Conservation (phyloP, 306 rosid species). For the Cajanus cajan region DNA sequence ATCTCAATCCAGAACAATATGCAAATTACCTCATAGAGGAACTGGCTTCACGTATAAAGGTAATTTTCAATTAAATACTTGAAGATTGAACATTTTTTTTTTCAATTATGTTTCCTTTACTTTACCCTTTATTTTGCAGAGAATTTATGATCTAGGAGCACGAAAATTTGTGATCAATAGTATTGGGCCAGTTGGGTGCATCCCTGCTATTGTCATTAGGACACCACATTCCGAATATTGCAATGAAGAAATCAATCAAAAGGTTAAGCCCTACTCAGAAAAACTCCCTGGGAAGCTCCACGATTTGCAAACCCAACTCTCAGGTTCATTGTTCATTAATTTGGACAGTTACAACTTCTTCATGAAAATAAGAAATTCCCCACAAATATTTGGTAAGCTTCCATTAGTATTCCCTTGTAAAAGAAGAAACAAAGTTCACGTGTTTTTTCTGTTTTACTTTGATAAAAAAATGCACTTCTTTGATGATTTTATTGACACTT, state of each 20-base stretch:
- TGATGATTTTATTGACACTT: background rate
- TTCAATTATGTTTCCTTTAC: background rate
- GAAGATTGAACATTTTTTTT: background rate
- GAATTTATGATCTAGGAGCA: constrained; percentile 27
- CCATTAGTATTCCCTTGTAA: background rate
- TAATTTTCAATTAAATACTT: background rate
- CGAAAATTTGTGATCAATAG: constrained; percentile 4
- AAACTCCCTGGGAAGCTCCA: constrained; percentile 2
- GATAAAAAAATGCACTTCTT: background rate
- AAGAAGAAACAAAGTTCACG: too few species aligned
- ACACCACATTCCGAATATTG: background rate
- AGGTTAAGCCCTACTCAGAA: background rate
- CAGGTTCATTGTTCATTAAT: background rate
- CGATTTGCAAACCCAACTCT: background rate
- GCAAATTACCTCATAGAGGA: background rate
- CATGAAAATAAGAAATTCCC: background rate
- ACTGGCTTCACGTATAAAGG: constrained; percentile 9
- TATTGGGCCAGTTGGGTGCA: constrained; percentile 25
- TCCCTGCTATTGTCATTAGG: background rate
- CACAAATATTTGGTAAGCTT: constrained; percentile 9
- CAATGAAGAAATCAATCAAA: constrained; percentile 16
- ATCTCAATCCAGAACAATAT: background rate
- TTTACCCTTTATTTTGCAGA: background rate
- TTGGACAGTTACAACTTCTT: constrained; percentile 8
- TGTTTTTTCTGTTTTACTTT: background rate